phyloP scores from a whole-genome alignment of 148 eudicot species.

The Rhododendron molle region DNA sequence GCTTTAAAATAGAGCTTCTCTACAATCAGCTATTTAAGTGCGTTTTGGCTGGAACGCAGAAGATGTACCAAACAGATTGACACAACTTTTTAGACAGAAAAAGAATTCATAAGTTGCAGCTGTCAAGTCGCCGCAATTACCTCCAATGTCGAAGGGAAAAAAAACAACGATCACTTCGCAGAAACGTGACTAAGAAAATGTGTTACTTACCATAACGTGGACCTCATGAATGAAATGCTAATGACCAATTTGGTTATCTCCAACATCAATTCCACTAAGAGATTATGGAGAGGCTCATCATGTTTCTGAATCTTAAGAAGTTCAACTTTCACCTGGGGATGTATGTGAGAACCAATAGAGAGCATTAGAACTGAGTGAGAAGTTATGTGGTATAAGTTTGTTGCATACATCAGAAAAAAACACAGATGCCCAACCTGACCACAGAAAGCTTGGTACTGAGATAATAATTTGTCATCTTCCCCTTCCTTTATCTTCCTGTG shows the following conservation, averaged over 20 bases:
- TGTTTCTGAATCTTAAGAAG: constrained; percentile 36
- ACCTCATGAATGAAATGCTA: constrained; percentile 47
- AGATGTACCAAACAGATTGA: neutral
- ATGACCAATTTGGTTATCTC: constrained; percentile 61
- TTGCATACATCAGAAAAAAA: neutral
- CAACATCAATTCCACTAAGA: constrained; percentile 43
- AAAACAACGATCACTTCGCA: neutral
- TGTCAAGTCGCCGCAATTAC: neutral
- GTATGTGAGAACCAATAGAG: constrained; percentile 1
- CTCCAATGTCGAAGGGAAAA: neutral
- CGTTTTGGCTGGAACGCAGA: neutral
- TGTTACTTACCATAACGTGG: constrained; percentile 50
- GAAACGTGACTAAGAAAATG: neutral
- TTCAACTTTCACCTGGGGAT: constrained; percentile 53
- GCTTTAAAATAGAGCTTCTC: neutral
- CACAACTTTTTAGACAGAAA: neutral
- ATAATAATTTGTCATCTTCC: constrained; percentile 42
- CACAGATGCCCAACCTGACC: constrained; percentile 47
- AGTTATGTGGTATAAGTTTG: neutral
- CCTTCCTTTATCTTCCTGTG: constrained; percentile 48
- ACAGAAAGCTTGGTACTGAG: constrained; percentile 48
- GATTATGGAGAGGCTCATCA: constrained; percentile 52
- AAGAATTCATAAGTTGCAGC: neutral
- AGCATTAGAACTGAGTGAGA: neutral
- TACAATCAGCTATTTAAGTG: neutral